Evolutionary conservation across 2,329 filamentous ascomycete species (phyloP), one percentile per base, ranked within the genome.

Genomic region (Aspergillus uvarum): DNA sequence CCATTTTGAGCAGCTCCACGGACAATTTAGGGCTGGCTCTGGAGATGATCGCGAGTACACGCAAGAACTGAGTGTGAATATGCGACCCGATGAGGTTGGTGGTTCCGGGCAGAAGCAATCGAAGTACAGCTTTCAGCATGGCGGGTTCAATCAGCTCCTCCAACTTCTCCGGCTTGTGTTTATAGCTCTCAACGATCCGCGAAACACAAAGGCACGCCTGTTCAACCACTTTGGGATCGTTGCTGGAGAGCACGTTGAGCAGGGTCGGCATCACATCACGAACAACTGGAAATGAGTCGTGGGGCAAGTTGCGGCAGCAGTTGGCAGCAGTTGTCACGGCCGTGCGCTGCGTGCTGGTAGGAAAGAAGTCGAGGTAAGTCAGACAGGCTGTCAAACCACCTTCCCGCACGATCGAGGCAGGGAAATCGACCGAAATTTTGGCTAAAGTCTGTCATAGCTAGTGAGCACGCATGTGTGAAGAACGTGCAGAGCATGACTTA

Each of bases 271-370:
- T 99, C 47, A 97, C 95, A 76, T 97, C 93, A 71, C 89, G 87
- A 52, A 99, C 90, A 10, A 96, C 93, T 1, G 87, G 82, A 72
- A 99, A 99, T 0, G 92, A 96, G 70, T 98, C 95, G 68, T 94
- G 89, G 1, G 93, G 91, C 19, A 99, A 95, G 72, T 97, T 97
- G 64, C 95, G 90, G 75, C 96, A 99, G 79, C 95, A 99, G 72
- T 99, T 99, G 58, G 95, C 96, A 10, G 96, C 95, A 12, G 94
- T 99, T 3, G 93, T 98, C 7, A 99, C 95, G 6, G 95, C 95
- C 14, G 94, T 97, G 65, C 95, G 87, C 77, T 99, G 95, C 2
- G 95, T 98, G 75, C 94, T 95, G 0, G 95, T 99, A 16, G 94
- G 90, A 71, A 99, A 99, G 78, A 99, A 99, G 74, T 99, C 95